phyloP scores from a whole-genome alignment of 1,284 basidiomycete species.

The Ustilago nuda region DNA sequence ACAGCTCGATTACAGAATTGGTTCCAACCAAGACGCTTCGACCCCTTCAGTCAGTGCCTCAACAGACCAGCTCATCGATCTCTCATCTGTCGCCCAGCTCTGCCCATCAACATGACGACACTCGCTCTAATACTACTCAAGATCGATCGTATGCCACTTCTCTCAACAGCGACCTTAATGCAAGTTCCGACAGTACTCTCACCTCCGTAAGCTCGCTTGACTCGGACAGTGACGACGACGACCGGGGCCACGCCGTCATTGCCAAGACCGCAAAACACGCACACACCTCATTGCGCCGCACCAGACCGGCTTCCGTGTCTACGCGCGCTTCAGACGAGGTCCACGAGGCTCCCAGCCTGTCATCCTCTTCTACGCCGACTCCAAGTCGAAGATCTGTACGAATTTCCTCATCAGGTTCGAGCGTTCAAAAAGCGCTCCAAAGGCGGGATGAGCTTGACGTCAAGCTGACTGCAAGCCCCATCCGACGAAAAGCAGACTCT shows the following conservation, averaged over 20 bases:
- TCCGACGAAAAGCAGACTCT: conserved; percentile 24
- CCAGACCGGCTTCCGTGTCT: background rate
- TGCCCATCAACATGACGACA: conserved; percentile 11
- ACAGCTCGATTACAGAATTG: conserved; percentile 6
- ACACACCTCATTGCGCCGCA: background rate
- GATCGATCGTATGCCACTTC: conserved; percentile 38
- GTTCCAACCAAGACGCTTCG: background rate
- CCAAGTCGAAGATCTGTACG: conserved; percentile 46
- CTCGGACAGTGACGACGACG: conserved; percentile 19
- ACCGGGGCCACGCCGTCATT: background rate
- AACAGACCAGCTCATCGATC: background rate
- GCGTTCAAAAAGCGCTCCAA: conserved; percentile 43
- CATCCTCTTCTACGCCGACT: conserved; percentile 20
- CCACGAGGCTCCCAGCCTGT: background rate
- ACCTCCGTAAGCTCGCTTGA: conserved; percentile 37
- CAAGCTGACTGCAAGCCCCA: conserved; percentile 26
- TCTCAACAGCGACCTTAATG: conserved; percentile 22
- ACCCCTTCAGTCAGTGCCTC: background rate
- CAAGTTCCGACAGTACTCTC: conserved; percentile 28
- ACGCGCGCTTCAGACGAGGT: conserved; percentile 13
- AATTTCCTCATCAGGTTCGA: conserved; percentile 43
- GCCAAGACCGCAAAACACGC: conserved; percentile 3
- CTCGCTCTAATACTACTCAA: conserved; percentile 16
- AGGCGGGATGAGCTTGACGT: conserved; percentile 49
- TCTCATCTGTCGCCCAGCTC: conserved; percentile 4